phyloP scores from a whole-genome alignment of 2,329 filamentous ascomycete genomes.

The Knufia petricola region DNA sequence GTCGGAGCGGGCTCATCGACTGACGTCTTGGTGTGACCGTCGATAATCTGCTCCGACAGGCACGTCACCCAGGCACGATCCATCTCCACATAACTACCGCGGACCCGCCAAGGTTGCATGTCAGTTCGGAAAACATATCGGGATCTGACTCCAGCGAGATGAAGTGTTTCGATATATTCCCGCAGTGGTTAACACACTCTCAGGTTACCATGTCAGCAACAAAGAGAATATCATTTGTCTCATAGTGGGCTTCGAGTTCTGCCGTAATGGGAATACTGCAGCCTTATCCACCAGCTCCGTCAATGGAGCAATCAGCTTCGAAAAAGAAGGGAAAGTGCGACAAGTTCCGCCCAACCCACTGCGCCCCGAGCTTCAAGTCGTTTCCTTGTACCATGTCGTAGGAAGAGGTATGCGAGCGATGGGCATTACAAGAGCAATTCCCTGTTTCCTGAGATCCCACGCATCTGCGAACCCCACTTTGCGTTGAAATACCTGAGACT shows the following conservation, averaged over 20 bases:
- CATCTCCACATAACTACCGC: too few relatives aligned
- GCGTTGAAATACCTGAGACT: slow-evolving; percentile 2
- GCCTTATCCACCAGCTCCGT: slow-evolving; percentile 1
- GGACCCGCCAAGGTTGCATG: slow-evolving; percentile 3
- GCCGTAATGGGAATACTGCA: slow-evolving; percentile 1
- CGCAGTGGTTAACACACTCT: slow-evolving; percentile 1
- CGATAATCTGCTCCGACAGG: too few relatives aligned
- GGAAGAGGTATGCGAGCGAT: slow-evolving; percentile 1
- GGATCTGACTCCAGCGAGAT: slow-evolving; percentile 3
- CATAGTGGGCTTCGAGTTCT: slow-evolving; percentile 2
- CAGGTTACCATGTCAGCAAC: slow-evolving; percentile 2
- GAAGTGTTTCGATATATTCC: slow-evolving; percentile 4
- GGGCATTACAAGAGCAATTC: slow-evolving; percentile 1
- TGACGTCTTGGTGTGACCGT: too few relatives aligned
- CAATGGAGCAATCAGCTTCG: slow-evolving; percentile 2
- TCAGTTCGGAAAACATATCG: slow-evolving; percentile 4
- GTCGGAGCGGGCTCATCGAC: too few relatives aligned
- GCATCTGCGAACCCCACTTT: slow-evolving; percentile 1
- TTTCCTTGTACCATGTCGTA: slow-evolving; percentile 3
- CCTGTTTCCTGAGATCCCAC: slow-evolving; percentile 2
- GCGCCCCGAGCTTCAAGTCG: not conserved
- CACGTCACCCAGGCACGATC: too few relatives aligned
- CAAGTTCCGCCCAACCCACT: slow-evolving; percentile 2
- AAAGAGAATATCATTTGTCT: slow-evolving; percentile 1
- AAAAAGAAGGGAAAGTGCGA: slow-evolving; percentile 1